Percentiles rank a stretch among this genome's conserved stretches.
These are phyloP conservation scores for Fusarium humuli DNA, from an alignment of 2,329 filamentous ascomycete genomes.

Conservation along the genomic window DNA sequence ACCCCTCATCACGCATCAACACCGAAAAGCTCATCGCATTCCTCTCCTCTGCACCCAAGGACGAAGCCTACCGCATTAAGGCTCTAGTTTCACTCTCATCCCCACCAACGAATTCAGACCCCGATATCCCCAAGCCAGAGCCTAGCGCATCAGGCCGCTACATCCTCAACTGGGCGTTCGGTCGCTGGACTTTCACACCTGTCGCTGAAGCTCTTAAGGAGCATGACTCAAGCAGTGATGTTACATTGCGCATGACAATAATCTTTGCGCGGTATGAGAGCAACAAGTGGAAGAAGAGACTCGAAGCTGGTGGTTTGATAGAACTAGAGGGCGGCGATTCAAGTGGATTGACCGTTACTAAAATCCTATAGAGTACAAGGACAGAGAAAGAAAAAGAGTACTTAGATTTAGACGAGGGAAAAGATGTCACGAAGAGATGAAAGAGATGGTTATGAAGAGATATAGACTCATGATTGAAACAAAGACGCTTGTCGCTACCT, in stretches of 20 bases:
- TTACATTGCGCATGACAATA: slow-evolving; percentile 76
- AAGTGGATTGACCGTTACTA: slow-evolving; percentile 65
- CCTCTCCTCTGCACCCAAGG: slow-evolving; percentile 81
- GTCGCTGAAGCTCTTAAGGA: slow-evolving; percentile 57
- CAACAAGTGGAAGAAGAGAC: slow-evolving; percentile 79
- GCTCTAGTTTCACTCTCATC: slow-evolving; percentile 66
- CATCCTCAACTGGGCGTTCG: slow-evolving; percentile 98
- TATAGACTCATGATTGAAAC: slow-evolving; percentile 35
- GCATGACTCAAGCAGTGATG: slow-evolving; percentile 66
- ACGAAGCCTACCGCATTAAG: slow-evolving; percentile 97
- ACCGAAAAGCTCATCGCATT: slow-evolving; percentile 74
- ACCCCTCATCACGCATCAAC: slow-evolving; percentile 58
- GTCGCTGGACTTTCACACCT: slow-evolving; percentile 89
- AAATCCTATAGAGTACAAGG: slow-evolving; percentile 56
- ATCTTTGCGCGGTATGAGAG: slow-evolving; percentile 80
- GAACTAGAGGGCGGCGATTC: slow-evolving; percentile 60
- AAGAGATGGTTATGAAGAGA: slow-evolving; percentile 28
- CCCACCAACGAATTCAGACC: slow-evolving; percentile 63
- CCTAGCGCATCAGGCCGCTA: slow-evolving; percentile 65
- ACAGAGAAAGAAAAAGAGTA: slow-evolving; percentile 8
- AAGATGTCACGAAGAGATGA: slow-evolving; percentile 36
- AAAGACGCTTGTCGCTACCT: slow-evolving; percentile 31
- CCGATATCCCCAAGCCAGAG: slow-evolving; percentile 54
- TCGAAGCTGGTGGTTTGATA: slow-evolving; percentile 69
- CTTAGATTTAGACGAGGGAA: slow-evolving; percentile 16